Conservation (phyloP, 176 grass and related monocot genomes). For the Aegilops umbellulata region DNA sequence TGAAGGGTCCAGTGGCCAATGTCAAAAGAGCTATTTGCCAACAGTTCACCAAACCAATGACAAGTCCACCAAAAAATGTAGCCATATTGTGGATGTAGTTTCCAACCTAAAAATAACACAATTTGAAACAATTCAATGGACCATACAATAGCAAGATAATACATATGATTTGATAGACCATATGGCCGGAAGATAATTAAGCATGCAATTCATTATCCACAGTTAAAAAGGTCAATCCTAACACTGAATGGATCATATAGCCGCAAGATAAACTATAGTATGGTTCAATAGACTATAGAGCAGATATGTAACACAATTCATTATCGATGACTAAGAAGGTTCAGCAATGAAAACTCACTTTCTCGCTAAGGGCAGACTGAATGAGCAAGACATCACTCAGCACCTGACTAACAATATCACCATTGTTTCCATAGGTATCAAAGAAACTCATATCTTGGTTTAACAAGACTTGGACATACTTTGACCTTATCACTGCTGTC, state of each 20-base stretch:
- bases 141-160: background rate
- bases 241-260: background rate
- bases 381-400: constrained; percentile 96
- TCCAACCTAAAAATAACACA: constrained; percentile 58
- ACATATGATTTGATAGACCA: background rate
- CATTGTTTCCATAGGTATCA: constrained; percentile 97
- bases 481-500: constrained; percentile 91
- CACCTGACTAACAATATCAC: constrained; percentile 99
- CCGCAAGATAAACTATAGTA: background rate
- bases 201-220: background rate
- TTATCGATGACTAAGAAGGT: background rate
- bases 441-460: constrained; percentile 99
- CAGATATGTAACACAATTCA: background rate
- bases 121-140: background rate
- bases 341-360: constrained; percentile 45
- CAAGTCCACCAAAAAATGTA: constrained; percentile 91
- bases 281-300: background rate
- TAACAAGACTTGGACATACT: constrained; percentile 89
- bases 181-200: background rate
- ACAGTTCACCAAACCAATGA: constrained; percentile 94
- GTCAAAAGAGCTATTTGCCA: constrained; percentile 97
- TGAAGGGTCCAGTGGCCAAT: constrained; percentile 92
- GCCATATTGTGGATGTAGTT: constrained; percentile 99
- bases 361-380: constrained; percentile 96
- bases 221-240: background rate